Conservation (phyloP, 2,329 filamentous ascomycete species). For the Clonostachys byssicola region DNA sequence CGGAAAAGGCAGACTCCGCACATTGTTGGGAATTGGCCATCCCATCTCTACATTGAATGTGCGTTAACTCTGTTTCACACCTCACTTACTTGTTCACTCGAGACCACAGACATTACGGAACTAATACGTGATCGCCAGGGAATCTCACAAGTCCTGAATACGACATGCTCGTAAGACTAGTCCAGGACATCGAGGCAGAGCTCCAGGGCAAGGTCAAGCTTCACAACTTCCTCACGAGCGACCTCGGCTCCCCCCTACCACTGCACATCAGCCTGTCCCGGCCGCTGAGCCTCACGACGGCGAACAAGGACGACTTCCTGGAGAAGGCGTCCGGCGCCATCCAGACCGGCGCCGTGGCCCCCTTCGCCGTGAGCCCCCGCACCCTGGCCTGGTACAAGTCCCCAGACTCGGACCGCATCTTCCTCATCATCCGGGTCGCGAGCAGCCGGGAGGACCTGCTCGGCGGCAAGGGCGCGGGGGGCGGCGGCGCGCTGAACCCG, state of each 20-base stretch:
- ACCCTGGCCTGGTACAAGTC: conserved; percentile 45
- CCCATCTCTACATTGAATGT: conserved; percentile 93
- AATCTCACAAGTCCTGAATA: conserved; percentile 46
- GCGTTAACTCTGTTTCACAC: conserved; percentile 25
- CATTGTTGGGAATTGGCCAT: conserved; percentile 86
- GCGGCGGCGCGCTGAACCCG: conserved; percentile 26
- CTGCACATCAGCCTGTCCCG: conserved; percentile 90
- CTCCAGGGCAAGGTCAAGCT: conserved; percentile 35
- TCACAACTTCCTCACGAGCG: conserved; percentile 69
- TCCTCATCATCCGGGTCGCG: conserved; percentile 71
- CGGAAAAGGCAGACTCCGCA: conserved; percentile 80
- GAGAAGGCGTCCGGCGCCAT: conserved; percentile 43
- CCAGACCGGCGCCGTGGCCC: conserved; percentile 9
- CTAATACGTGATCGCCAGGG: conserved; percentile 33
- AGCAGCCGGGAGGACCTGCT: background rate
- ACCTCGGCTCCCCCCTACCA: conserved; percentile 72
- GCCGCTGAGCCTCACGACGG: conserved; percentile 69
- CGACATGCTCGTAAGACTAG: conserved; percentile 35
- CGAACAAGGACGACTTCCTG: conserved; percentile 68
- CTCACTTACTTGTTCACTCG: conserved; percentile 5
- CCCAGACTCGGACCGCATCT: conserved; percentile 67
- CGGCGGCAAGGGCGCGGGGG: conserved; percentile 14
- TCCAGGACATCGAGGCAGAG: conserved; percentile 26
- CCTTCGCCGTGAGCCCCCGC: conserved; percentile 31
- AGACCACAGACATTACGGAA: conserved; percentile 6